A percentile compares a stretch with the other conserved stretches of the same genome.
phyloP scores from a whole-genome alignment of 2,329 filamentous ascomycete genomes.

The Mariannaea sp. region DNA sequence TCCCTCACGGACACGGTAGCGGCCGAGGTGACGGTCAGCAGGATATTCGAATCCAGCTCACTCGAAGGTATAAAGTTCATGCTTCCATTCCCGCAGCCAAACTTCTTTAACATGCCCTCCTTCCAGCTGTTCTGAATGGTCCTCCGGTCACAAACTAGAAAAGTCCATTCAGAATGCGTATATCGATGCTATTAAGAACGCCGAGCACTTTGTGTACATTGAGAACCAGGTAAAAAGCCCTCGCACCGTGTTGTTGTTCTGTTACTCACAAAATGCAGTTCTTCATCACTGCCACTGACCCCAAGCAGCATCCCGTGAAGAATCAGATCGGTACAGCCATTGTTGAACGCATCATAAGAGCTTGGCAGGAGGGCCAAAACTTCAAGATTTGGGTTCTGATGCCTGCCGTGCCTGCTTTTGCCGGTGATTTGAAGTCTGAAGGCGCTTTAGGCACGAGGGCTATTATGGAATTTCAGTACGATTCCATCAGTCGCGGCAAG shows the following conservation, averaged over 20 bases:
- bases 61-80: slow-evolving; percentile 48
- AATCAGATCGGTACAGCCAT: slow-evolving; percentile 82
- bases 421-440: slow-evolving; percentile 76
- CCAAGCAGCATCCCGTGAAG: slow-evolving; percentile 71
- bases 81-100: background rate
- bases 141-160: slow-evolving; percentile 55
- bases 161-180: slow-evolving; percentile 91
- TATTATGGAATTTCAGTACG: slow-evolving; percentile 89
- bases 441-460: slow-evolving; percentile 76
- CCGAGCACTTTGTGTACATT: slow-evolving; percentile 77
- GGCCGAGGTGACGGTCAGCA: slow-evolving; percentile 24
- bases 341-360: slow-evolving; percentile 75
- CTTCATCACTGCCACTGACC: slow-evolving; percentile 81
- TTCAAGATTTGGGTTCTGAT: slow-evolving; percentile 81
- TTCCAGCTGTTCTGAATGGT: slow-evolving; percentile 56
- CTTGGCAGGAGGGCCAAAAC: slow-evolving; percentile 65
- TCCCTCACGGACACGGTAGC: slow-evolving; percentile 41
- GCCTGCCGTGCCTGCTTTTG: slow-evolving; percentile 80
- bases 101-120: background rate
- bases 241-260: rapidly evolving
- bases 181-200: slow-evolving; percentile 69
- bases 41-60: slow-evolving; percentile 54
- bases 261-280: slow-evolving; percentile 55
- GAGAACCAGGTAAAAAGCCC: slow-evolving; percentile 65
- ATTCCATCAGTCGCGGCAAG: slow-evolving; percentile 76